Conservation (phyloP, 2,329 filamentous ascomycete genomes). For the Colletotrichum lindemuthianum region DNA sequence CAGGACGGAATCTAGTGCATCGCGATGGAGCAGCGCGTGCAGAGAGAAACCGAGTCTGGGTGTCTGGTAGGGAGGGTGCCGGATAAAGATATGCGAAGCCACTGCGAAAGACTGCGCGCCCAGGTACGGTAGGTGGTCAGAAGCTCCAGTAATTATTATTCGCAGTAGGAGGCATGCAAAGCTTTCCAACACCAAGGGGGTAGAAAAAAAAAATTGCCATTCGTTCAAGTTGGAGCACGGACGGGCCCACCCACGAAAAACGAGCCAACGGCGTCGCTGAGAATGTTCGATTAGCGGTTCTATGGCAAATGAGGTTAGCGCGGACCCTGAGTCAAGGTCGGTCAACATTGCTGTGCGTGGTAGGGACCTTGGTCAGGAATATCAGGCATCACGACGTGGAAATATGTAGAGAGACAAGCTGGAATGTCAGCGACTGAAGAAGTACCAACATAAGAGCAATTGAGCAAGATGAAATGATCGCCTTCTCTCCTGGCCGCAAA, state of each 20-base stretch:
- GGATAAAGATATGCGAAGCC: background rate
- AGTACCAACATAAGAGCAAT: no score
- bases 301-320: background rate
- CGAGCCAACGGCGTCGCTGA: slow-evolving; percentile 12
- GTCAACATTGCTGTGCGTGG: no score
- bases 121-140: no score
- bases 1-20: slow-evolving; percentile 21
- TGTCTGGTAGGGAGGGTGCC: background rate
- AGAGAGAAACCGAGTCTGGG: slow-evolving; percentile 1
- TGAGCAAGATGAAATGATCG: no score
- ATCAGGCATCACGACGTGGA: no score
- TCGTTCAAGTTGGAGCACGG: background rate
- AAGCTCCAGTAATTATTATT: no score
- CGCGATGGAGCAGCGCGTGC: slow-evolving; percentile 6
- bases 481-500: no score
- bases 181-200: no score
- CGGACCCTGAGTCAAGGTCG: background rate
- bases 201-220: slow-evolving; percentile 21
- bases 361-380: no score
- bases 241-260: slow-evolving; percentile 8
- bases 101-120: background rate
- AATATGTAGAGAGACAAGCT: no score
- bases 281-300: slow-evolving; percentile 13
- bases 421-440: no score
- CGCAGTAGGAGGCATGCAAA: no score